Evolutionary conservation across 306 rosid genomes (phyloP), one percentile per base, ranked within the genome.

Genomic region (Mucuna pruriens): DNA sequence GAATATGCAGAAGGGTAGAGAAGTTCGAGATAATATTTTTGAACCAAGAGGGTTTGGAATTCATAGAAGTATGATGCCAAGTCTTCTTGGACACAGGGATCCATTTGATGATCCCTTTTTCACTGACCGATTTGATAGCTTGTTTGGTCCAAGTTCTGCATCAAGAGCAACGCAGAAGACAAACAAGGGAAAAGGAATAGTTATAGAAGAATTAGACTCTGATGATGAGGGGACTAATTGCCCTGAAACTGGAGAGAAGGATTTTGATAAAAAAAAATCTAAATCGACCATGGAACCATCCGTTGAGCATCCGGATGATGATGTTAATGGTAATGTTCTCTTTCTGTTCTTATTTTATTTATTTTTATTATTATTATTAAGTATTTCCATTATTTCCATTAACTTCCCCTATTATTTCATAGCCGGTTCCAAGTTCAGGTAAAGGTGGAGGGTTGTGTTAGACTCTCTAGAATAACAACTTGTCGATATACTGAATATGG

Each of bases 71-170:
- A 71, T 85, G 90, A 71, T 83, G 60, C 87, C 92, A 11, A 88
- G 86, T 74, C 80, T 88, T 49, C 87, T 91, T 71, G 85, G 94
- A 60, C 88, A 85, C 25, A 89, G 94, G 84, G 94, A 88, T 80
- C 97, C 97, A 42, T 91, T 92, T 82, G 94, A 91, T 55, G 98
- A 90, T 85, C 93, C 94, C 45, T 95, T 95, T 83, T 93, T 93
- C 77, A 80, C 66, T 82, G 86, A 86, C 12, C 92, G 97, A 0
- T 68, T 88, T 71, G 86, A 75, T 52, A 85, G 78, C 57, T 63
- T 71, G 40, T 71, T 84, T 29, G 78, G 82, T 80, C 64, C 92
- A 33, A 74, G 52, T 69, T 39, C 75, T 60, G 75, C 87, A 44
- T 70, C 82, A 5, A 52, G 78, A 75, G 23, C 46, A 48, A 57